Conservation (phyloP, 1,284 basidiomycete species). For the Sanghuangporus baumii region DNA sequence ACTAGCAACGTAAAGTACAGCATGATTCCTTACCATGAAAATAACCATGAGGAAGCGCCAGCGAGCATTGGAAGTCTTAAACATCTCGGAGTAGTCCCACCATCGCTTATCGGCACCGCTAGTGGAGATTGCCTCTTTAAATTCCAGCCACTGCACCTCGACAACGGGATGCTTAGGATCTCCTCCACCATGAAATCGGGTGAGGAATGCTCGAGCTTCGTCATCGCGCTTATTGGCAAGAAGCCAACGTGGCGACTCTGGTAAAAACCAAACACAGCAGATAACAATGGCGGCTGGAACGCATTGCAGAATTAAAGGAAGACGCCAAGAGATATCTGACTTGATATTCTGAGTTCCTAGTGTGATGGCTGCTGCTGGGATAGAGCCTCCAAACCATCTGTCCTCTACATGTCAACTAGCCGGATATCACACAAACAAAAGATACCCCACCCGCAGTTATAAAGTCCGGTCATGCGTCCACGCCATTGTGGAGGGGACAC, state of each 20-base stretch:
- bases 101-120: slow-evolving; percentile 59
- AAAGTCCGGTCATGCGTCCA: slow-evolving; percentile 50
- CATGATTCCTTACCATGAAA: slow-evolving; percentile 30
- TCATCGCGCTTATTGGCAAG: slow-evolving; percentile 45
- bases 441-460: slow-evolving; percentile 21
- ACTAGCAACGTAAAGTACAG: not conserved
- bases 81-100: slow-evolving; percentile 48
- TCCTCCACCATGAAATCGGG: slow-evolving; percentile 47
- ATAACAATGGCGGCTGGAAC: slow-evolving; percentile 44
- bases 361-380: slow-evolving; percentile 40
- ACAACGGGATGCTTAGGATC: slow-evolving; percentile 40
- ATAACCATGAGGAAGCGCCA: slow-evolving; percentile 45
- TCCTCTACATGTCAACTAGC: not conserved
- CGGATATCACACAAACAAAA: not conserved
- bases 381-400: slow-evolving; percentile 34
- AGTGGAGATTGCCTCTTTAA: slow-evolving; percentile 44
- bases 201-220: slow-evolving; percentile 44
- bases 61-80: slow-evolving; percentile 40
- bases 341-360: slow-evolving; percentile 43
- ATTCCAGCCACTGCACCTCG: slow-evolving; percentile 52
- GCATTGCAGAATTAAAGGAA: slow-evolving; percentile 52
- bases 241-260: slow-evolving; percentile 61
- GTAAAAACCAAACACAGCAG: slow-evolving; percentile 42
- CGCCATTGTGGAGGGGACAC: slow-evolving; percentile 63
- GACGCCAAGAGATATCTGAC: slow-evolving; percentile 49